Conservation (phyloP, 148 eudicot genomes). For the Nepenthes gracilis region DNA sequence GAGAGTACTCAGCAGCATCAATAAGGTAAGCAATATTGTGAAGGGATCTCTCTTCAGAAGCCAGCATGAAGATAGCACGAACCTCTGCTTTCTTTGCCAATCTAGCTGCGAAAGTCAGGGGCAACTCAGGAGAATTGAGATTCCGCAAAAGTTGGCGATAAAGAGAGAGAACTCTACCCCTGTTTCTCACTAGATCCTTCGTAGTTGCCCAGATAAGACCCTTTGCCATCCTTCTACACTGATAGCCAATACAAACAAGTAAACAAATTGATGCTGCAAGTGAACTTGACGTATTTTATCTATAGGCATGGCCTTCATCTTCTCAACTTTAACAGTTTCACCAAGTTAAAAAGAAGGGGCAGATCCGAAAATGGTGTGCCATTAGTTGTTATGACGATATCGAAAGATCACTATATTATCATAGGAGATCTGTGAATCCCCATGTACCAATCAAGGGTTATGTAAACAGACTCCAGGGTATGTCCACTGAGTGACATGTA, state of each 20-base stretch:
- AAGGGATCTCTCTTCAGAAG: slow-evolving; percentile 52
- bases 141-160: slow-evolving; percentile 48
- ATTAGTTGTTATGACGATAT: too few species aligned
- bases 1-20: slow-evolving; percentile 55
- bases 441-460: too few species aligned
- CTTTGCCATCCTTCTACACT: slow-evolving; percentile 30
- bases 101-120: slow-evolving; percentile 51
- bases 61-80: slow-evolving; percentile 54
- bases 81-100: slow-evolving; percentile 64
- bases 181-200: slow-evolving; percentile 53
- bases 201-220: slow-evolving; percentile 71
- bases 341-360: too few species aligned
- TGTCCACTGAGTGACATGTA: too few species aligned
- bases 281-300: not conserved
- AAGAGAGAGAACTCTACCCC: slow-evolving; percentile 39
- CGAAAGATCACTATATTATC: too few species aligned
- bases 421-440: too few species aligned
- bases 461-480: too few species aligned
- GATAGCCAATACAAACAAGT: not conserved
- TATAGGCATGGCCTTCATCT: not conserved
- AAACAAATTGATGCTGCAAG: not conserved
- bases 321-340: too few species aligned
- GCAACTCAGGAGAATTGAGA: slow-evolving; percentile 58
- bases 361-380: too few species aligned
- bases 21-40: slow-evolving; percentile 62